Base-by-base conservation (phyloP, 805 yeast species). In the Lipomyces starkeyi region DNA sequence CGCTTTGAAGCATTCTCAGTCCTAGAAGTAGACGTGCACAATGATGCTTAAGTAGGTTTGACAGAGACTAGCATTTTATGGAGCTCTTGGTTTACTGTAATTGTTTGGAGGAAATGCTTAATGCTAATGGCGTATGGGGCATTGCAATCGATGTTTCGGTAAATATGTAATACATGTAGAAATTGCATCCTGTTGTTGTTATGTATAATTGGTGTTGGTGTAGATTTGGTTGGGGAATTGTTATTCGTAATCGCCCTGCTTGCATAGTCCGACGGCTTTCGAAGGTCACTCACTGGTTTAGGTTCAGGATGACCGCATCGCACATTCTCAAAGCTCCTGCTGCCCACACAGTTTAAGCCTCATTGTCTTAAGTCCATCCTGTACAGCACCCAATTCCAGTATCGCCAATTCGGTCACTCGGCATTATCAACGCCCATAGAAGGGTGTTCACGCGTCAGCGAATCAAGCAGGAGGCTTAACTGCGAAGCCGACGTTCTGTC, bases 1-100 rank as follows among this genome's bases (percentile, higher is more conserved):
- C 49, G 75, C 78, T 1, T 76, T 84, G 62, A 79, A 82, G 67
- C 68, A 67, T 61, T 49, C 54, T 14, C 62, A 53, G 56, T 6
- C 49, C 20, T 43, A 43, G 49, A 43, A 43, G 25, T n/a, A 25
- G 22, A n/a, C 3, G 8, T 43, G 49, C 25, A n/a, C 22, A 17
- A 17, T 43, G 3, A 17, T 43, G 49, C 9, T 43, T 43, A 2
- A n/a, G 8, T 17, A 2, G 49, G 8, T 43, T 43, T 7, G 49
- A 14, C 14, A 37, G 40, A 37, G 17, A 2, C 13, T 37, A 14
- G 49, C 49, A 43, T 43, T 43, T 43, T 17, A 17, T 43, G 49
- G 49, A 43, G 49, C 49, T 43, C 22, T 43, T 17, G 20, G 49
- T 43, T 17, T 43, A 43, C 20, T 17, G 49, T n/a, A n/a, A 43